phyloP scores from a whole-genome alignment of 495 filamentous ascomycete species.

The Evansstolkia leycettana region DNA sequence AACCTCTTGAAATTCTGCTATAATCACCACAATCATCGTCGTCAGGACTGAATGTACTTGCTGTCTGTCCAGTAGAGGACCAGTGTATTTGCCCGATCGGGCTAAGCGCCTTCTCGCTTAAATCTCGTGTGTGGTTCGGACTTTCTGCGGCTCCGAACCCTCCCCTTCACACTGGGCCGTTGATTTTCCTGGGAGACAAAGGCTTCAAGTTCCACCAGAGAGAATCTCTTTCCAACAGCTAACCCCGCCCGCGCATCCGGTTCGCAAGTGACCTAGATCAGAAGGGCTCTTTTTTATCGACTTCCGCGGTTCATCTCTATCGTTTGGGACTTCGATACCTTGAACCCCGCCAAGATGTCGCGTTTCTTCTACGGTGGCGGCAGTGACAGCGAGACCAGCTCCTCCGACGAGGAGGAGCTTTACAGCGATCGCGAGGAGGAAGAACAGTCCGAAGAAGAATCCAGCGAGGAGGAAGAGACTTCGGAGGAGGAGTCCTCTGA shows the following conservation, averaged over 20 bases:
- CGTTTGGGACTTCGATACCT: too few species aligned
- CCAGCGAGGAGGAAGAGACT: constrained; percentile 54
- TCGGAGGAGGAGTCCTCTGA: constrained; percentile 45
- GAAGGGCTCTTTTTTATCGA: too few species aligned
- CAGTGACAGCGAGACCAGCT: constrained; percentile 65
- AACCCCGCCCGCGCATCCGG: neutral
- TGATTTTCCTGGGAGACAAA: constrained; percentile 9
- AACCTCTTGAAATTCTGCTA: too few species aligned
- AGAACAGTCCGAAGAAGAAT: constrained; percentile 56
- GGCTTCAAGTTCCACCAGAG: too few species aligned
- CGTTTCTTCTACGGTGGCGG: constrained; percentile 92
- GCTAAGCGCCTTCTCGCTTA: constrained; percentile 39
- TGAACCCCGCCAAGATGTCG: constrained; percentile 43
- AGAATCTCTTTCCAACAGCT: constrained; percentile 2
- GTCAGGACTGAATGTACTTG: too few species aligned
- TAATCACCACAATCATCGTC: too few species aligned
- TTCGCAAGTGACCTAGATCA: neutral
- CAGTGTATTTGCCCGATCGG: constrained; percentile 15
- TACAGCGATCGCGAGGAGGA: constrained; percentile 64
- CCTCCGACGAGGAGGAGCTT: constrained; percentile 80
- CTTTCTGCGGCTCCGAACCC: constrained; percentile 17
- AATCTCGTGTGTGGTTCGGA: constrained; percentile 42
- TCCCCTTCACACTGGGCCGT: constrained; percentile 3
- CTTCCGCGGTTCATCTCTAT: too few species aligned
- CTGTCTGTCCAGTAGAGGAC: too few species aligned